Percentiles rank a stretch among this genome's conserved stretches.
These are phyloP conservation scores for Paecilomyces dactylethromorphus DNA, from an alignment of 2,329 filamentous ascomycete species.

Conservation along the genomic window DNA sequence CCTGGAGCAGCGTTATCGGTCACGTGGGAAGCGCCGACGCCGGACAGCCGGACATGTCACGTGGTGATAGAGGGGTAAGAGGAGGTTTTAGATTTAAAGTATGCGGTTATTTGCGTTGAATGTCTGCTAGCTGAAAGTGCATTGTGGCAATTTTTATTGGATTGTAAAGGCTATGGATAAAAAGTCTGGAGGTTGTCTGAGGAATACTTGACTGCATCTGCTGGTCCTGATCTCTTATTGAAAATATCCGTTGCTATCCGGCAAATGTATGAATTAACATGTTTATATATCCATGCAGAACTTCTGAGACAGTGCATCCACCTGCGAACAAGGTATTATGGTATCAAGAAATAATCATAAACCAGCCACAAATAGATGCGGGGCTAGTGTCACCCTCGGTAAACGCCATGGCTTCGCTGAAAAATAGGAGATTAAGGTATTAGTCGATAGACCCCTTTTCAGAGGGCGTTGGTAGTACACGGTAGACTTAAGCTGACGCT, in stretches of 20 bases:
- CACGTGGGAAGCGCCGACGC: conserved; percentile 26
- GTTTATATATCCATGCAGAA: neutral
- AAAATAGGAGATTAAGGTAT: neutral
- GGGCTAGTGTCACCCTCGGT: neutral
- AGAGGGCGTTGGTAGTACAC: neutral
- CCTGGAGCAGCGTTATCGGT: conserved; percentile 21
- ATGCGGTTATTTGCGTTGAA: too few species aligned
- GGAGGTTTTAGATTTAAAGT: neutral
- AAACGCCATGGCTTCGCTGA: neutral
- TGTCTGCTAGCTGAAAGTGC: too few species aligned
- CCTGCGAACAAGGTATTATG: neutral
- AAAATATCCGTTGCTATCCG: neutral
- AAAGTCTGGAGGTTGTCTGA: neutral
- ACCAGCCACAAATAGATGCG: neutral
- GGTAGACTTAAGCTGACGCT: conserved; percentile 25
- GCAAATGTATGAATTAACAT: neutral
- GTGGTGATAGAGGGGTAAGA: neutral
- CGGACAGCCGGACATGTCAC: neutral
- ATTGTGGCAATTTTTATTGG: too few species aligned
- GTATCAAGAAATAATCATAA: neutral
- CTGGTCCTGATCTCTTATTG: too few species aligned
- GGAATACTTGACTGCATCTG: neutral
- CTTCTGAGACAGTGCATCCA: neutral
- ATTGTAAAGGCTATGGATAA: neutral
- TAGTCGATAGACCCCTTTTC: neutral